Evolutionary conservation across 495 filamentous ascomycete species (phyloP).

Genomic region (Extremus antarcticus): DNA sequence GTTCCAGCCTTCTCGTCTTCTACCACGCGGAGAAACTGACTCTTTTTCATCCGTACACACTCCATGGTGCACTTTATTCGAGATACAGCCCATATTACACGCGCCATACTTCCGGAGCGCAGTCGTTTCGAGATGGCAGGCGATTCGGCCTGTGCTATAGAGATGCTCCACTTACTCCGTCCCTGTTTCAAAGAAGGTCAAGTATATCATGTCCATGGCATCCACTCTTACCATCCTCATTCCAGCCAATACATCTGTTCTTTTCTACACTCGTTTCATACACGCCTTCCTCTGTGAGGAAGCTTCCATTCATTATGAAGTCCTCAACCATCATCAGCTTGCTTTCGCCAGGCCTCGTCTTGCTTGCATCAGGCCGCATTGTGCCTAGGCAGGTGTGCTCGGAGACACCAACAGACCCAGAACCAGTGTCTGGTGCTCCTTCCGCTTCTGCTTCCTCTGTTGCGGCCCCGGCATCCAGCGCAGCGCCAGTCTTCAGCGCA

Average conservation of each 20-base stretch:
- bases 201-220: neutral
- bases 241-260: neutral
- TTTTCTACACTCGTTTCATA: neutral
- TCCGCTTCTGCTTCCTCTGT: neutral
- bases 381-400: neutral
- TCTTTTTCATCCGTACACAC: neutral
- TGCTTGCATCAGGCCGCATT: slow-evolving; percentile 8
- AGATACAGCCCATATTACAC: neutral
- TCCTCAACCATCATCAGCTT: neutral
- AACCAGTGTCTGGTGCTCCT: neutral
- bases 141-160: neutral
- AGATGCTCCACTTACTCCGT: neutral
- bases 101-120: neutral
- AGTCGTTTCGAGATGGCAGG: neutral
- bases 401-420: neutral
- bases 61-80: neutral
- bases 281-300: neutral
- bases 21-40: neutral
- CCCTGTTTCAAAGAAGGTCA: neutral
- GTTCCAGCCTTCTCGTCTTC: neutral
- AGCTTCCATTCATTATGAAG: neutral
- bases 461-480: neutral
- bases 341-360: neutral
- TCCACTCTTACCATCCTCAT: neutral
- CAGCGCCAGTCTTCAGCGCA: neutral